A percentile compares a stretch with the other conserved stretches of the same genome.
Evolutionary conservation across 2,329 filamentous ascomycete genomes (phyloP).

Genomic region (Aspergillus chevalieri): DNA sequence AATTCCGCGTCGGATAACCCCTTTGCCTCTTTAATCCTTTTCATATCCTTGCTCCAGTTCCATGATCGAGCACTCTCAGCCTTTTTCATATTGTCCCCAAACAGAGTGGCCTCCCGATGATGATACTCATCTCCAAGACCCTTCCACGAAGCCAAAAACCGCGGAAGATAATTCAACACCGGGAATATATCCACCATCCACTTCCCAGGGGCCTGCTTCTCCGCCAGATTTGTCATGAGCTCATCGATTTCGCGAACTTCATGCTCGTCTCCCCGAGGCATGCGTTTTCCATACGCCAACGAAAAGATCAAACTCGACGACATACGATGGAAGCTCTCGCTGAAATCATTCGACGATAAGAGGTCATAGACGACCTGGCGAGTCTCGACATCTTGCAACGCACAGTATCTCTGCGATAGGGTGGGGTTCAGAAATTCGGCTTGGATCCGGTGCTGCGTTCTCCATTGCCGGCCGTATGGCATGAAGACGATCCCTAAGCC

Average conservation of each 20-base stretch:
- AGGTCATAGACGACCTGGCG: slow-evolving; percentile 41
- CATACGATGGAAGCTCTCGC: slow-evolving; percentile 44
- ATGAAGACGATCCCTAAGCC: slow-evolving; percentile 38
- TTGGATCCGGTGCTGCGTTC: slow-evolving; percentile 36
- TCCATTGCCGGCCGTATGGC: slow-evolving; percentile 36
- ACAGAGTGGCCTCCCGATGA: slow-evolving; percentile 13
- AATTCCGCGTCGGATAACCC: slow-evolving; percentile 39
- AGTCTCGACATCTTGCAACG: slow-evolving; percentile 43
- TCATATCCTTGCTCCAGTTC: slow-evolving; percentile 23
- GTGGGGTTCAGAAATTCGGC: slow-evolving; percentile 27
- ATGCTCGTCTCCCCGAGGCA: slow-evolving; percentile 37
- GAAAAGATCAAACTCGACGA: slow-evolving; percentile 46
- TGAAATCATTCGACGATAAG: slow-evolving; percentile 35
- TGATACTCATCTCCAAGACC: slow-evolving; percentile 11
- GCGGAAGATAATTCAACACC: slow-evolving; percentile 36
- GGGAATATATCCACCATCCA: slow-evolving; percentile 41
- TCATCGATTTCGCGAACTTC: slow-evolving; percentile 42
- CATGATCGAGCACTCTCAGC: slow-evolving; percentile 11
- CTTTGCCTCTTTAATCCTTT: slow-evolving; percentile 33
- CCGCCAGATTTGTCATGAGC: slow-evolving; percentile 23
- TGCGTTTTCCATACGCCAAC: slow-evolving; percentile 46
- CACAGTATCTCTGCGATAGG: slow-evolving; percentile 30
- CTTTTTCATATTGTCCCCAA: slow-evolving; percentile 12
- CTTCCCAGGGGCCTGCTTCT: neutral
- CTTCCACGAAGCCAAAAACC: slow-evolving; percentile 33